phyloP scores from a whole-genome alignment of 2,329 filamentous ascomycete genomes.

The Botrytis hyacinthi region DNA sequence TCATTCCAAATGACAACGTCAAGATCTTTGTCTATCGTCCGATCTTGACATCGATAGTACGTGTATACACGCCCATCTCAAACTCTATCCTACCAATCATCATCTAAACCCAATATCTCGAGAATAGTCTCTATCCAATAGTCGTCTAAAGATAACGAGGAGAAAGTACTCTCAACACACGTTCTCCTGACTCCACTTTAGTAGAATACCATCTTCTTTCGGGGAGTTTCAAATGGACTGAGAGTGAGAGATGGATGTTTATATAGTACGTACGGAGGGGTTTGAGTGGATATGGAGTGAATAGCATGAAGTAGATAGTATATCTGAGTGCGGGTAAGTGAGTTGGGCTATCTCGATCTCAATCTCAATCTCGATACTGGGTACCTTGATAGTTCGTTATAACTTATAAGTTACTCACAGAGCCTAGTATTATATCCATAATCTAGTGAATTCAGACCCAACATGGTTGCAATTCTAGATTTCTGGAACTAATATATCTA shows the following conservation, averaged over 20 bases:
- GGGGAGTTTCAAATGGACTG: too few species aligned
- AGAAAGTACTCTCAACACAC: neutral
- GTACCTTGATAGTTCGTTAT: neutral
- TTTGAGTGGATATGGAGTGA: neutral
- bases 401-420: neutral
- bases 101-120: neutral
- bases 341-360: neutral
- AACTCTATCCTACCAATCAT: too few species aligned
- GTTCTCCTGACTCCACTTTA: neutral
- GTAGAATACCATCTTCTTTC: neutral
- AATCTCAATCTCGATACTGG: neutral
- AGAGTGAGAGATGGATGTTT: neutral
- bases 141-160: neutral
- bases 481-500: neutral
- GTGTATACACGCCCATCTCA: too few species aligned
- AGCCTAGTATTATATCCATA: neutral
- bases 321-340: neutral
- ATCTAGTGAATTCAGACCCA: neutral
- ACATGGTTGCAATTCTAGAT: neutral
- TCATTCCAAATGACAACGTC: fast-evolving
- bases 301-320: neutral
- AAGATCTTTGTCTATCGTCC: fast-evolving
- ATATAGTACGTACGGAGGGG: too few species aligned
- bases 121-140: too few species aligned
- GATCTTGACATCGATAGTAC: fast-evolving